These are phyloP conservation scores for Aspergillus texensis DNA, from an alignment of 2,329 filamentous ascomycete species.

Conservation along the genomic window DNA sequence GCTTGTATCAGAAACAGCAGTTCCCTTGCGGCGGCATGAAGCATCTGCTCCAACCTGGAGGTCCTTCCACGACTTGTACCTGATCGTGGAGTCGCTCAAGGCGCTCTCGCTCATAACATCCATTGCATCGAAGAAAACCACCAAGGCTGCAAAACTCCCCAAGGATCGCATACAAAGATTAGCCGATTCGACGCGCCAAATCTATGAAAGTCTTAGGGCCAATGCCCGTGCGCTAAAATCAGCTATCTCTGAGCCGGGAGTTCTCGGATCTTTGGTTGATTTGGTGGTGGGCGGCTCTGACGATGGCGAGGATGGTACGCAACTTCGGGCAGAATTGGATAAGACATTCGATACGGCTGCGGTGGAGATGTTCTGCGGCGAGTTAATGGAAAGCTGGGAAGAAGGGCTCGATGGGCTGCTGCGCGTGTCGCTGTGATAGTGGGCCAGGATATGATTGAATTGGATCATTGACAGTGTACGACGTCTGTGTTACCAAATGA, in stretches of 20 bases:
- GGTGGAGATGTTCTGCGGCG: constrained; percentile 48
- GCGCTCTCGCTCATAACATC: constrained; percentile 38
- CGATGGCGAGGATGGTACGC: constrained; percentile 24
- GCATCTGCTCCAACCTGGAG: constrained; percentile 43
- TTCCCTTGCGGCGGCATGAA: constrained; percentile 26
- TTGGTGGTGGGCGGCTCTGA: constrained; percentile 35
- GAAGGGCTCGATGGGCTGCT: constrained; percentile 47
- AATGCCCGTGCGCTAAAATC: constrained; percentile 42
- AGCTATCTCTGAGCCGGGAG: constrained; percentile 42
- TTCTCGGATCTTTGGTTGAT: constrained; percentile 46
- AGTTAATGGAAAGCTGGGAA: constrained; percentile 52
- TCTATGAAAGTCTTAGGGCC: constrained; percentile 37
- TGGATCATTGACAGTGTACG: not conserved
- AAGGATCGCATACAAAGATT: constrained; percentile 39
- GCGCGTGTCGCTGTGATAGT: constrained; percentile 29
- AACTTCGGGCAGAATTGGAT: constrained; percentile 36
- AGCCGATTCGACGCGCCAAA: constrained; percentile 25
- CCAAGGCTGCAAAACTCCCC: constrained; percentile 34
- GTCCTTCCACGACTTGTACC: constrained; percentile 43
- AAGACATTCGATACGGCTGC: constrained; percentile 39
- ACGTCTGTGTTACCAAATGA: not conserved
- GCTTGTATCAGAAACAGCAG: constrained; percentile 27
- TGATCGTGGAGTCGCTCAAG: constrained; percentile 45
- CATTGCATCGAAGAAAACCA: constrained; percentile 33
- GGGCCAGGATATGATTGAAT: not conserved